Conservation (phyloP, 352 stramenopile genomes). For the Saprolegnia diclina region DNA sequence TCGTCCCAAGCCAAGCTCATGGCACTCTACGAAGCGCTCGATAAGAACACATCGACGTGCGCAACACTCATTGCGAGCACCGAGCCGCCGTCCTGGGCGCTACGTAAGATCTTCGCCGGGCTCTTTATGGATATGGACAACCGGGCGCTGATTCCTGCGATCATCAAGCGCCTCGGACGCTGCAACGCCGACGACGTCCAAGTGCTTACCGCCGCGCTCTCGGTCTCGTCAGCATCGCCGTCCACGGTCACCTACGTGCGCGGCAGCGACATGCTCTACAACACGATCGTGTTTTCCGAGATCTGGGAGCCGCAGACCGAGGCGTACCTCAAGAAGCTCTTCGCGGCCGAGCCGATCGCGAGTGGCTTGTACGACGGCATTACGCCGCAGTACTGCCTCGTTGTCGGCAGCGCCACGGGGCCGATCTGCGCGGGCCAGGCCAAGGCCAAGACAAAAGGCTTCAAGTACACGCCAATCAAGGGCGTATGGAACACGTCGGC, state of each 20-base stretch:
- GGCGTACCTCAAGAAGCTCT: constrained; percentile 6
- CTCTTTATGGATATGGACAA: constrained; percentile 27
- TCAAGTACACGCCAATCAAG: constrained; percentile 31
- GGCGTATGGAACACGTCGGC: constrained; percentile 25
- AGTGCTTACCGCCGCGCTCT: constrained; percentile 28
- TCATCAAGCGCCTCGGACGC: constrained; percentile 15
- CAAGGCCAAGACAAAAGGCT: constrained; percentile 10
- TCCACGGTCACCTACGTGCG: constrained; percentile 10
- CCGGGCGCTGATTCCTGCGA: constrained; percentile 27
- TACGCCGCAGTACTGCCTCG: constrained; percentile 26
- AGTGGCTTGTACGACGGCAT: neutral
- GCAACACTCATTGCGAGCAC: neutral
- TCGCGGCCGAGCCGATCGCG: constrained; percentile 27
- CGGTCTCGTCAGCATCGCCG: constrained; percentile 19
- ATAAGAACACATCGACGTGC: constrained; percentile 11
- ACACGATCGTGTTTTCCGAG: constrained; percentile 28
- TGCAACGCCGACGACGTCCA: constrained; percentile 24
- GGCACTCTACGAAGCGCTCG: constrained; percentile 7
- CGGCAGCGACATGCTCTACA: constrained; percentile 17
- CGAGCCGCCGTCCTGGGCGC: neutral
- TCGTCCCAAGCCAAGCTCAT: neutral
- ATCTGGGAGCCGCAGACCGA: neutral
- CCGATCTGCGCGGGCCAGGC: constrained; percentile 23
- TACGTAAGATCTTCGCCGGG: constrained; percentile 1
- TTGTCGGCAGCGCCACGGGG: constrained; percentile 14